Evolutionary conservation across 352 stramenopile genomes (phyloP), one percentile per base, ranked within the genome.

Genomic region (Phytopythium delawarense): DNA sequence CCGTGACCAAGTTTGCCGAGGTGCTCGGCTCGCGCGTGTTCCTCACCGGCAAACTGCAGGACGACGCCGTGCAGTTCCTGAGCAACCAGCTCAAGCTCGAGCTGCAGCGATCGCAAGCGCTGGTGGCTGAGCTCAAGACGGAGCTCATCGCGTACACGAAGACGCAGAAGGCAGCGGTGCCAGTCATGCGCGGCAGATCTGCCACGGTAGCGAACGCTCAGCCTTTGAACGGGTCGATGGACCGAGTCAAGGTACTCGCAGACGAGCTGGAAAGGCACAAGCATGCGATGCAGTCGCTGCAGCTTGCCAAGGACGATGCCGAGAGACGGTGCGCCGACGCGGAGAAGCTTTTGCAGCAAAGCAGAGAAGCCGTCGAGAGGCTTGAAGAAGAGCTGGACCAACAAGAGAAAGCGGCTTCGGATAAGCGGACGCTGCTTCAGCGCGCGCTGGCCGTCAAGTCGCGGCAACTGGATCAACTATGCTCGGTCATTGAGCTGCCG

Each of bases 381-480:
- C 59, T 91, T 18, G 71, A 85, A 12, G 51, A 67, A 34, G 64
- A 86, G 44, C 66, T 93, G 20, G 44, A 61, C 0, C 62, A 61
- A 13, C 73, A 88, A 59, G 65, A 89, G 51, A 76, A 89, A 62
- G 62, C 68, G n/a, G 57, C 78, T 11, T 59, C 60, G 0, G 72
- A 79, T 54, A 87, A 69, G 61, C 66, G 72, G 20, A 69, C 65
- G 37, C 53, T 77, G 32, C 67, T 88, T 16, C 70, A 78, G 55
- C 73, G 68, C 7, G 75, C 77, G 15, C 69, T 83, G 18, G 56
- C 71, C 2, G 74, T 88, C n/a, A 90, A 88, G 55, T 49, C 79
- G 1, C 78, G 74, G 18, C 75, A 90, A 23, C 62, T 90, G 8
- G 79, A 90, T 32, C 62, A 70, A 11, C 62, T 90, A 1, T 90